Conservation (phyloP, 202 grass and related monocot genomes). For the Hordeum pubiflorum region DNA sequence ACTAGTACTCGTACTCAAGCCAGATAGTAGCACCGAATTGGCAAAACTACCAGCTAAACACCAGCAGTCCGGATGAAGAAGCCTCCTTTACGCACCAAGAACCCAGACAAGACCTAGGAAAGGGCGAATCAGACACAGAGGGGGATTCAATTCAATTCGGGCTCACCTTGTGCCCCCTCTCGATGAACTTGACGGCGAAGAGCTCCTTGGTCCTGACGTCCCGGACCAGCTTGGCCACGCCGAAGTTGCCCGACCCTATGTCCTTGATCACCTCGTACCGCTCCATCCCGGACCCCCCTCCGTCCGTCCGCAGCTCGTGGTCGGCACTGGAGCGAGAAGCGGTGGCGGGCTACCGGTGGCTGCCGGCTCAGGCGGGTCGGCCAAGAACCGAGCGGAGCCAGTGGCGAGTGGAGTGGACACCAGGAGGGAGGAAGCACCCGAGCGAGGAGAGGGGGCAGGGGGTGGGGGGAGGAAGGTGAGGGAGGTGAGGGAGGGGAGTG, state of each 20-base stretch:
- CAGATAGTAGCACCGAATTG: neutral
- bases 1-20: neutral
- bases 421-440: neutral
- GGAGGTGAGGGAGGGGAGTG: neutral
- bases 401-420: constrained; percentile 13
- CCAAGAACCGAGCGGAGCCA: neutral
- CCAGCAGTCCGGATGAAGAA: constrained; percentile 6
- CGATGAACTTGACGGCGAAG: constrained; percentile 83
- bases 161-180: constrained; percentile 87
- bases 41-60: neutral
- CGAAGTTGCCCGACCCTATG: constrained; percentile 91
- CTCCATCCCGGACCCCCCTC: constrained; percentile 38
- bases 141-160: too few species aligned
- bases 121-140: too few species aligned
- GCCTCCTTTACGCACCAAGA: constrained; percentile 4
- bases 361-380: neutral
- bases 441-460: neutral
- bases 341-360: neutral
- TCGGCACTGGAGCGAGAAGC: neutral
- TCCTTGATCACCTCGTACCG: constrained; percentile 79
- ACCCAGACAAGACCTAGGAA: neutral
- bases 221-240: constrained; percentile 78
- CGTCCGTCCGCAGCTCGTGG: neutral
- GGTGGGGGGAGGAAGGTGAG: neutral
- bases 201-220: constrained; percentile 74